These are phyloP conservation scores for Clarireedia homoeocarpa DNA, from an alignment of 2,329 filamentous ascomycete genomes.

Conservation along the genomic window DNA sequence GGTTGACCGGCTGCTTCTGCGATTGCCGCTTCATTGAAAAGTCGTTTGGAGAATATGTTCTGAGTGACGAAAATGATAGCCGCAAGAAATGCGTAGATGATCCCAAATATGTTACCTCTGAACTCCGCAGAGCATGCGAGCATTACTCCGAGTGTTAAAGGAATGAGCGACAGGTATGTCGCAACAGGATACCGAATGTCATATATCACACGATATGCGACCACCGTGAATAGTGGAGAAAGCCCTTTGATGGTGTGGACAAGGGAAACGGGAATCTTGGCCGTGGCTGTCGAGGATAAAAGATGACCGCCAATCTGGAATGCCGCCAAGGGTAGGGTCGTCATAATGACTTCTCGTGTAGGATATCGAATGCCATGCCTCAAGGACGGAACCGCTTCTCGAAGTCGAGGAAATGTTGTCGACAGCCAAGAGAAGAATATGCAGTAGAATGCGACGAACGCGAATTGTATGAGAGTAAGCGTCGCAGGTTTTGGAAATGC, in stretches of 20 bases:
- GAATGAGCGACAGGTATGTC: conserved; percentile 85
- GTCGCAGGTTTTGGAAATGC: conserved; percentile 86
- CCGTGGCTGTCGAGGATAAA: conserved; percentile 85
- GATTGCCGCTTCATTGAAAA: conserved; percentile 89
- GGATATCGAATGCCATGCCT: conserved; percentile 78
- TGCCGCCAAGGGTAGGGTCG: conserved; percentile 81
- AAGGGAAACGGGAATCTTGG: conserved; percentile 89
- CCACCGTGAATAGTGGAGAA: conserved; percentile 88
- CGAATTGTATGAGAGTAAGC: conserved; percentile 87
- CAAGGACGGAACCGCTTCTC: conserved; percentile 66
- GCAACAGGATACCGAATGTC: conserved; percentile 78
- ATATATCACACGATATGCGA: conserved; percentile 86
- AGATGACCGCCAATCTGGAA: conserved; percentile 95
- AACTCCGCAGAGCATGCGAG: conserved; percentile 91
- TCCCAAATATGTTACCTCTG: conserved; percentile 81
- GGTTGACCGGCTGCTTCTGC: conserved; percentile 68
- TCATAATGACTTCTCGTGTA: conserved; percentile 71
- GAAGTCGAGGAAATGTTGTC: conserved; percentile 61
- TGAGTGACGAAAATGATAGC: conserved; percentile 94
- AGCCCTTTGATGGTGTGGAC: conserved; percentile 98
- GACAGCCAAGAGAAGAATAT: conserved; percentile 71
- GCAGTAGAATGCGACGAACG: conserved; percentile 84
- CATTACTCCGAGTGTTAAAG: conserved; percentile 89
- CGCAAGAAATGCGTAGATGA: conserved; percentile 80
- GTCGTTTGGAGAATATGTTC: conserved; percentile 95